phyloP scores from a whole-genome alignment of 306 rosid species.

The Pterocarpus santalinus region DNA sequence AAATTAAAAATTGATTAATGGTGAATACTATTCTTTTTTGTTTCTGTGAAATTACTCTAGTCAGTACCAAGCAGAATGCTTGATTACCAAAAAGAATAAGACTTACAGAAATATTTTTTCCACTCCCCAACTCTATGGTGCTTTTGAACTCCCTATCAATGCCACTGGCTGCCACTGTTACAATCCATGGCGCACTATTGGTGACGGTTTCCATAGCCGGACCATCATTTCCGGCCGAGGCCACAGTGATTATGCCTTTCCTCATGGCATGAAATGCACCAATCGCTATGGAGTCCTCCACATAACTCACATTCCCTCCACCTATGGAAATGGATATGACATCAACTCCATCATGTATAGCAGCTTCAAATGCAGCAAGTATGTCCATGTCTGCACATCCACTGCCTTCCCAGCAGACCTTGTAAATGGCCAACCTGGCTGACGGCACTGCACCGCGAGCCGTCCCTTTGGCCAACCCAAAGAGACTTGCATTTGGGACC shows the following conservation, averaged over 20 bases:
- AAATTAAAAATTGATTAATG: conserved; percentile 11
- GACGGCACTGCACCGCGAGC: conserved; percentile 86
- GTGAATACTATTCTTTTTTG: neutral
- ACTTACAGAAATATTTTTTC: conserved; percentile 73
- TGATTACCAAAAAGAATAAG: neutral
- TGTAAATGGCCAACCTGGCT: conserved; percentile 82
- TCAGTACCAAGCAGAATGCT: neutral
- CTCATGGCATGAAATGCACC: conserved; percentile 89
- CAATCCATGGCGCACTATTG: conserved; percentile 87
- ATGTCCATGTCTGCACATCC: conserved; percentile 91
- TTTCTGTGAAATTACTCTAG: neutral
- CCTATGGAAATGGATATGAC: conserved; percentile 87
- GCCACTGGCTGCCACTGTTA: conserved; percentile 91
- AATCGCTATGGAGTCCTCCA: conserved; percentile 62
- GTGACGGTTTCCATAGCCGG: conserved; percentile 61
- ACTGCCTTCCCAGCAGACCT: conserved; percentile 76
- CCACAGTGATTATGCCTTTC: conserved; percentile 79
- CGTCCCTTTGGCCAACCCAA: conserved; percentile 76
- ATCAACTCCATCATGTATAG: conserved; percentile 87
- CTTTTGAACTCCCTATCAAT: conserved; percentile 77
- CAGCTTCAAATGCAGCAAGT: conserved; percentile 90
- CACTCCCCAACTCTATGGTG: conserved; percentile 72
- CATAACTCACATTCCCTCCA: conserved; percentile 61
- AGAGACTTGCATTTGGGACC: conserved; percentile 71
- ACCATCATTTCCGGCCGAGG: conserved; percentile 87